These are phyloP conservation scores for Vicia sativa DNA, from an alignment of 306 rosid genomes.

Conservation along the genomic window DNA sequence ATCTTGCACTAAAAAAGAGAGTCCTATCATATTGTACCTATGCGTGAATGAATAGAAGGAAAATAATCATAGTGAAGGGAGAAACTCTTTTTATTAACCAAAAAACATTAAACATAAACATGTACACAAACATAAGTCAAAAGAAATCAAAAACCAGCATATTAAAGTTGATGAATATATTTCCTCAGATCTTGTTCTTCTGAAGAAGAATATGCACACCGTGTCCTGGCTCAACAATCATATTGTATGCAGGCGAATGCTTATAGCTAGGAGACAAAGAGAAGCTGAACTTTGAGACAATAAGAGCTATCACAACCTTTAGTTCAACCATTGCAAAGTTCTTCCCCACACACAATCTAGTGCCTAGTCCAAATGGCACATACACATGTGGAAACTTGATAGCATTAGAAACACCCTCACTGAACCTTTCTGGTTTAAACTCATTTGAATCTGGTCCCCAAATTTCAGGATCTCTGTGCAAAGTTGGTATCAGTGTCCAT, in stretches of 20 bases:
- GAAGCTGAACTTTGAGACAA: constrained; percentile 57
- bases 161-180: constrained; percentile 12
- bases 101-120: constrained; percentile 5
- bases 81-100: not conserved
- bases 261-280: constrained; percentile 68
- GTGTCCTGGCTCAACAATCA: constrained; percentile 83
- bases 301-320: constrained; percentile 60
- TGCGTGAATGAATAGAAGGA: not conserved
- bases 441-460: constrained; percentile 87
- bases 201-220: constrained; percentile 61
- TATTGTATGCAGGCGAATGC: constrained; percentile 74
- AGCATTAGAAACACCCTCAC: constrained; percentile 71
- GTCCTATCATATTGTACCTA: no score
- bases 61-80: not conserved
- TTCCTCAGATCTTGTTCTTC: constrained; percentile 47
- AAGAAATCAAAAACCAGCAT: constrained; percentile 32
- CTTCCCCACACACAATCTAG: constrained; percentile 76
- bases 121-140: not conserved
- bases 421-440: constrained; percentile 86
- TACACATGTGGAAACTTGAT: constrained; percentile 74
- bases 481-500: constrained; percentile 81
- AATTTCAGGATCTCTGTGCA: constrained; percentile 73
- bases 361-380: constrained; percentile 82
- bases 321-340: constrained; percentile 80
- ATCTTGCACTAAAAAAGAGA: no score